Evolutionary conservation across 2,329 filamentous ascomycete genomes (phyloP), one percentile per base, ranked within the genome.

Genomic region (Ophiocordyceps sinensis): DNA sequence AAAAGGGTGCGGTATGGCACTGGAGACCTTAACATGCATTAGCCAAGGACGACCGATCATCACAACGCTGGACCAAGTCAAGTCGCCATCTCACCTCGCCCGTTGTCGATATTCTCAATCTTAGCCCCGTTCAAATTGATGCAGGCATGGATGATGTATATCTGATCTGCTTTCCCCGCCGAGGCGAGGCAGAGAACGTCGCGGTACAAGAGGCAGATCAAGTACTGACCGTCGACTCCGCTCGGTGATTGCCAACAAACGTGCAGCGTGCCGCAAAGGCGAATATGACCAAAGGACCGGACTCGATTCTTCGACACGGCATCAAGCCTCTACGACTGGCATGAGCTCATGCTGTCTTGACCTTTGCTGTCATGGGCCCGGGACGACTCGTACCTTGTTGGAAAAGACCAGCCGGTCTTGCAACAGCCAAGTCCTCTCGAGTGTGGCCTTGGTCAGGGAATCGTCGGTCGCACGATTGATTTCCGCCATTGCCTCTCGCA

Each of bases 401-500:
- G 79, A 72, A 54, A 94, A 88, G 0, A 73, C 68, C 10, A 96
- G 70, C 29, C 85, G 79, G 50, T 89, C 82, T 59, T 94, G 87
- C 13, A 98, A 66, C 17, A 85, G 62, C 77, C 88, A 87, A 0
- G 87, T 93, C 49, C 81, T 87, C 50, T 89, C 79, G 42, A 95
- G 75, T 1, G 75, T 71, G 15, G 70, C 71, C 51, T 81, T 81
- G 49, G 79, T 77, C 37, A 75, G 65, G 9, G 76, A 75, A 52
- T 91, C 84, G 44, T 86, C 79, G 21, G 83, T 88, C n/a, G 85
- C 85, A 43, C 76, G 70, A 55, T 96, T 94, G 57, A 95, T 86
- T 51, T 82, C 81, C 5, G 75, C 70, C 3, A 86, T 87, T 13
- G 81, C 76, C 55, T 85, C 77, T 32, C 84, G 78, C 32, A 95